Percentiles rank a stretch among this genome's conserved stretches.
Evolutionary conservation across 2,329 filamentous ascomycete species (phyloP).

Genomic region (Cladosporium austrohemisphaericum): DNA sequence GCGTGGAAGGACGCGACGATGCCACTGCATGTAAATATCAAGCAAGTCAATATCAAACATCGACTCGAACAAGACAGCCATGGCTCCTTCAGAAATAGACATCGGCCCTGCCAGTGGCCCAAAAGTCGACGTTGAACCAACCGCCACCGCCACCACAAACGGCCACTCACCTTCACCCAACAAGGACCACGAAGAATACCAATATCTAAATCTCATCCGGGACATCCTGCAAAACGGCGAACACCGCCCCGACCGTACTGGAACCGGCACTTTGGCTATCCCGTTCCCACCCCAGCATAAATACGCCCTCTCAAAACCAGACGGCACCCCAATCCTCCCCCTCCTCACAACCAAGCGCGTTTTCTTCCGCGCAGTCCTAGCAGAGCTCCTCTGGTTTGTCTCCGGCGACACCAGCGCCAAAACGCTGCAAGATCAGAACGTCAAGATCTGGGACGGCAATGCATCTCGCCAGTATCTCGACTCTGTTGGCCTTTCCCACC

Average conservation of each 20-base stretch:
- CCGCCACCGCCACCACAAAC: conserved; percentile 9
- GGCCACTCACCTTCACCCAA: conserved; percentile 4
- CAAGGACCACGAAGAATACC: conserved; percentile 73
- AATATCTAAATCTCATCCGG: conserved; percentile 86
- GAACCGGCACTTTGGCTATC: conserved; percentile 85
- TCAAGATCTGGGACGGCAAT: conserved; percentile 99
- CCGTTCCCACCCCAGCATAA: conserved; percentile 84
- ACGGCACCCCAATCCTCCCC: conserved; percentile 66
- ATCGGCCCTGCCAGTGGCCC: conserved; percentile 28
- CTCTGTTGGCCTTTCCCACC: conserved; percentile 72
- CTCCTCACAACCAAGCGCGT: conserved; percentile 97
- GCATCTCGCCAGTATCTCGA: conserved; percentile 88
- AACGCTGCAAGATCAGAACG: conserved; percentile 70
- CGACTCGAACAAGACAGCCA: conserved; percentile 16
- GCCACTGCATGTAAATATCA: too few species aligned
- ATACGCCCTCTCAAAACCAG: conserved; percentile 69
- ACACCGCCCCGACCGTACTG: conserved; percentile 86
- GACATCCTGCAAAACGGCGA: conserved; percentile 81
- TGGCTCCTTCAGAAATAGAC: conserved; percentile 32
- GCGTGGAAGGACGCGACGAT: not conserved
- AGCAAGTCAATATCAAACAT: too few species aligned
- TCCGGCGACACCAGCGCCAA: conserved; percentile 76
- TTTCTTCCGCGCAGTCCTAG: conserved; percentile 83
- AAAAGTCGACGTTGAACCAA: conserved; percentile 22
- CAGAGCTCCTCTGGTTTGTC: conserved; percentile 95